Evolutionary conservation across 1,284 basidiomycete genomes (phyloP).

Genomic region (Sporisorium exsertum): DNA sequence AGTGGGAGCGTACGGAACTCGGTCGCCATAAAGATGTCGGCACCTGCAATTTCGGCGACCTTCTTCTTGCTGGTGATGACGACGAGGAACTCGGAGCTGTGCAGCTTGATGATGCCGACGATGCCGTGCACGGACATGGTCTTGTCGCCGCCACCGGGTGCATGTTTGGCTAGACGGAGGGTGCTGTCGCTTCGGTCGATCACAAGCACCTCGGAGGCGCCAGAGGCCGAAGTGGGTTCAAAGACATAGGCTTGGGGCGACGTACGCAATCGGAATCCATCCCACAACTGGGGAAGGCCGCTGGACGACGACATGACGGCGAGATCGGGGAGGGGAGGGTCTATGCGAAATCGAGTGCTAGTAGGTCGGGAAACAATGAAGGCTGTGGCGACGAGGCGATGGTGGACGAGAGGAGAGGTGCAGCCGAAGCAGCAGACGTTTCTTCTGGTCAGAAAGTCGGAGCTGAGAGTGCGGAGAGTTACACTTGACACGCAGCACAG

Average conservation of each 20-base stretch:
- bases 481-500: neutral
- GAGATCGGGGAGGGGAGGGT: neutral
- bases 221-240: constrained; percentile 28
- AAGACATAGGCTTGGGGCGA: constrained; percentile 44
- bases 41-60: constrained; percentile 81
- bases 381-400: neutral
- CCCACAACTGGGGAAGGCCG: constrained; percentile 38
- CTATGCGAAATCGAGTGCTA: neutral
- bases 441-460: neutral
- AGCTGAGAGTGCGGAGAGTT: neutral
- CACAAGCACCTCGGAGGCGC: constrained; percentile 27
- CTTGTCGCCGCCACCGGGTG: constrained; percentile 36
- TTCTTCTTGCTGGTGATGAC: constrained; percentile 86
- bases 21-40: constrained; percentile 88
- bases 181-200: constrained; percentile 43
- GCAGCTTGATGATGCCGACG: constrained; percentile 63
- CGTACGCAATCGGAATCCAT: constrained; percentile 36
- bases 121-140: constrained; percentile 57
- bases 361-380: neutral
- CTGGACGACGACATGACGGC: constrained; percentile 33
- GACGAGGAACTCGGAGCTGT: constrained; percentile 81
- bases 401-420: neutral
- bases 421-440: neutral
- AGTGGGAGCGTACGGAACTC: constrained; percentile 93
- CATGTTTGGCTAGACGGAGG: constrained; percentile 32